Base-by-base conservation (phyloP, 805 yeast species). In the Yamadazyma takamatsuzukensis region DNA sequence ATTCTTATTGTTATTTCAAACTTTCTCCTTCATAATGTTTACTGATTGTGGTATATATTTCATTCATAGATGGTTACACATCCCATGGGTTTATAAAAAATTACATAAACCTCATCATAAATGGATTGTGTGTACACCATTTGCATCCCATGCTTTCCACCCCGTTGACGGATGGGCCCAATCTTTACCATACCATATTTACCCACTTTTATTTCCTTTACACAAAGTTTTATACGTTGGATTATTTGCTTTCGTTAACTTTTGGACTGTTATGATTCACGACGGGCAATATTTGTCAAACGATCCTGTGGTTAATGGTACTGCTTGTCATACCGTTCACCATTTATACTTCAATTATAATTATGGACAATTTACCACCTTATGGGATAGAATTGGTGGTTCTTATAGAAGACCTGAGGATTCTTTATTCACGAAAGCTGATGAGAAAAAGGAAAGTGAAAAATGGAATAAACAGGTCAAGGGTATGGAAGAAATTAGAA, bases 191-290 rank as follows among this genome's bases (percentile, higher is more conserved):
- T 93, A 93, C 67, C 98, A 93, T 59, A 47, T 88, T 39, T 93
- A 74, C 65, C 97, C 97, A 39, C 76, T 93, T 59, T 38, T 93
- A 18, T 85, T 93, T 78, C 97, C 97, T 27, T 72, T 93, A 47
- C 89, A 93, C 66, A 93, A 89, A 64, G 65, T 85, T 16, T 76
- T 85, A 15, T 93, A 90, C 59, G 71, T 93, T 53, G 47, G 77
- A 12, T 68, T 93, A 44, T 93, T 93, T 68, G 79, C 90, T 0
- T 82, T 88, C 62, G 96, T 93, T 44, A 90, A 93, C 64, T 81
- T 90, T 59, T 93, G 98, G 98, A 86, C 98, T 10, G 95, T 93
- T 26, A 83, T 90, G 93, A 93, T 93, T 54, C 98, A 93, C 62
- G 98, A 93, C 55, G 98, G 98, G 45, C 93, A 89, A 57, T 93